A percentile compares a stretch with the other conserved stretches of the same genome.
phyloP scores from a whole-genome alignment of 176 grass and related monocot genomes.

The maize (Zea mays) region Zm-B73-REFERENCE-NAM-5.0 NC_050100.1:191360001-191360500 shows the following conservation, averaged over 20 bases:
- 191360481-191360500: constrained; percentile 71
- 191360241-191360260: neutral
- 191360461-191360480: constrained; percentile 56
- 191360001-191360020: too few relatives aligned
- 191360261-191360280: neutral
- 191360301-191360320: constrained; percentile 19
- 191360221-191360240: neutral
- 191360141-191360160: too few relatives aligned
- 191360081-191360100: neutral
- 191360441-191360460: constrained; percentile 44
- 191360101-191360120: too few relatives aligned
- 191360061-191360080: neutral
- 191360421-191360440: constrained; percentile 50
- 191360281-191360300: neutral
- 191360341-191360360: constrained; percentile 76
- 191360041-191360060: neutral
- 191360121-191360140: too few relatives aligned
- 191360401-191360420: constrained; percentile 58
- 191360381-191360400: constrained; percentile 9
- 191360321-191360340: constrained; percentile 56
- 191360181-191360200: too few relatives aligned
- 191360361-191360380: constrained; percentile 39
- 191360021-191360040: neutral
- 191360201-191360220: too few relatives aligned
- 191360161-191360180: too few relatives aligned